phyloP scores from a whole-genome alignment of 768 basidiomycete species.

The Phylloporus sp. region DNA sequence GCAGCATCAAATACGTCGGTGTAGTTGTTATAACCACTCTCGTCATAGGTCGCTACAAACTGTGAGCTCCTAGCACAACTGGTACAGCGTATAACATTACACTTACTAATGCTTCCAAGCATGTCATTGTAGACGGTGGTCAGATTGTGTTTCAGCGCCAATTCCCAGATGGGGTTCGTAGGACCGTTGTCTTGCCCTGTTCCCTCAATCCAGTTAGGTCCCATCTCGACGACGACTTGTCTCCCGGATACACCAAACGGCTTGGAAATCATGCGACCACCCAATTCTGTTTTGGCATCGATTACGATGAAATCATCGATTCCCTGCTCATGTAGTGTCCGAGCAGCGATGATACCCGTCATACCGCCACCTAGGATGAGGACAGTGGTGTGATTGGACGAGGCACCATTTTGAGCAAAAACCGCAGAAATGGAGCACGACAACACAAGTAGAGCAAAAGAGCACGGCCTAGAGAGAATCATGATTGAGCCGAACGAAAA shows the following conservation, averaged over 20 bases:
- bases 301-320: conserved; percentile 56
- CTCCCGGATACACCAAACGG: conserved; percentile 37
- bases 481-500: too few relatives aligned
- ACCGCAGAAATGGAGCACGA: not conserved
- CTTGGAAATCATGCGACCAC: conserved; percentile 53
- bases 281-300: conserved; percentile 54
- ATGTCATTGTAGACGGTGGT: conserved; percentile 42
- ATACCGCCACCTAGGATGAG: conserved; percentile 66
- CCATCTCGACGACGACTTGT: conserved; percentile 47
- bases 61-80: not conserved
- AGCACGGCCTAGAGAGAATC: conserved; percentile 2
- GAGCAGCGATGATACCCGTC: conserved; percentile 60
- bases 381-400: conserved; percentile 31
- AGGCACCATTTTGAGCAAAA: conserved; percentile 12
- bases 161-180: conserved; percentile 54
- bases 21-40: conserved; percentile 46
- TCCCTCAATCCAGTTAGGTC: conserved; percentile 61
- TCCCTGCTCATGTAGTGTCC: conserved; percentile 48
- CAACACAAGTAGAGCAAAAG: conserved; percentile 4
- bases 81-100: not conserved
- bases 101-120: conserved; percentile 42
- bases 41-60: conserved; percentile 48
- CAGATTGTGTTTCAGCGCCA: conserved; percentile 53
- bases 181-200: conserved; percentile 44
- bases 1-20: conserved; percentile 39